Percentiles rank a stretch among this genome's conserved stretches.
phyloP scores from a whole-genome alignment of 1,284 basidiomycete species.

The Austroboletus niveus region DNA sequence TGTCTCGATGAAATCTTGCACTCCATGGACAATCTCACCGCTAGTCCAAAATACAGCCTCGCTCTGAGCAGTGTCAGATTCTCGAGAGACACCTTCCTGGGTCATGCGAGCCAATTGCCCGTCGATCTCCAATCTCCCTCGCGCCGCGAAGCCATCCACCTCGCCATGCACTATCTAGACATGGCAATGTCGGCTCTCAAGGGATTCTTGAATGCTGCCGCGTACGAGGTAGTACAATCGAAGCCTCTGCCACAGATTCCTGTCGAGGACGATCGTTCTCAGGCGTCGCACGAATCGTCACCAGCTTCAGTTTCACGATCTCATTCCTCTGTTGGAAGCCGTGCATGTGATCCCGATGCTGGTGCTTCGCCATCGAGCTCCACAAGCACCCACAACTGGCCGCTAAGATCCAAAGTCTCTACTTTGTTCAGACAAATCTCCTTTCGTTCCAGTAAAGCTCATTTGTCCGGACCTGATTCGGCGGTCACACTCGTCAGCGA shows the following conservation, averaged over 20 bases:
- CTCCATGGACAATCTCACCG: slow-evolving; percentile 25
- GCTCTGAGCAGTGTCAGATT: slow-evolving; percentile 22
- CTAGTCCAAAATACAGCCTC: slow-evolving; percentile 22
- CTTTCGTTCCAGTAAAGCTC: slow-evolving; percentile 14
- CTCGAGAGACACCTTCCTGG: slow-evolving; percentile 26
- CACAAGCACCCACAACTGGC: neutral
- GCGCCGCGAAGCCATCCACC: slow-evolving; percentile 14
- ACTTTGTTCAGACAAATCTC: slow-evolving; percentile 16
- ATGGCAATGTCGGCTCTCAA: slow-evolving; percentile 28
- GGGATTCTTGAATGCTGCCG: slow-evolving; percentile 22
- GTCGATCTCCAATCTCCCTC: slow-evolving; percentile 1
- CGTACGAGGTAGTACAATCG: slow-evolving; percentile 27
- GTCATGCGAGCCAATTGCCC: slow-evolving; percentile 20
- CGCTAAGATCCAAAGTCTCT: slow-evolving; percentile 13
- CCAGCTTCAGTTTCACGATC: neutral
- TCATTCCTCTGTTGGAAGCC: slow-evolving; percentile 7
- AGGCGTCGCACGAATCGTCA: slow-evolving; percentile 1
- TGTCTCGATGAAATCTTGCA: slow-evolving; percentile 29
- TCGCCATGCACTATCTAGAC: slow-evolving; percentile 26
- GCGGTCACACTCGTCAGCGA: slow-evolving; percentile 18
- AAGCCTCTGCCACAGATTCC: slow-evolving; percentile 28
- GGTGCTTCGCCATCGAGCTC: neutral
- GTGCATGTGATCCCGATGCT: neutral
- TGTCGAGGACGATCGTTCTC: neutral
- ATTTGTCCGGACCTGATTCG: slow-evolving; percentile 4